Evolutionary conservation across 177 flowering plant genomes (phyloP).

Genomic region (Vitis hybrid): DNA sequence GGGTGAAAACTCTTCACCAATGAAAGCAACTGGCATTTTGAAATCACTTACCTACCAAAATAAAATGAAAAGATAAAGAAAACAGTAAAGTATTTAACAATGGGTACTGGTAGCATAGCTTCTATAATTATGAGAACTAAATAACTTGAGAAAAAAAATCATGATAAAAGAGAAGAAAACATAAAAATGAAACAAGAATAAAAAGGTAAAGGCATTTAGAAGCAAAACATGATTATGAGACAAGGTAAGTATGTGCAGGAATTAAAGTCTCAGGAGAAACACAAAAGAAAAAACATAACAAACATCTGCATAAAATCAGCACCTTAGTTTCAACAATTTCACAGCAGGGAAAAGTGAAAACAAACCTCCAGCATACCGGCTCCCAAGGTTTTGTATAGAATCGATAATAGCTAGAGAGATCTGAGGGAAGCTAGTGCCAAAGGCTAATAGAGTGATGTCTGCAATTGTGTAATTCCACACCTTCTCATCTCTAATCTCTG

Average conservation of each 20-base stretch:
- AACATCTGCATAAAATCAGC: background rate
- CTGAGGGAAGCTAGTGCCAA: conserved; percentile 98
- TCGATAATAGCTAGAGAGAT: conserved; percentile 89
- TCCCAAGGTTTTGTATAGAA: conserved; percentile 76
- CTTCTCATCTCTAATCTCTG: conserved; percentile 51
- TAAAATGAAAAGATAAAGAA: background rate
- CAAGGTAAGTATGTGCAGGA: background rate
- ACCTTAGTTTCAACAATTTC: conserved; percentile 1
- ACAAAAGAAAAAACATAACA: background rate
- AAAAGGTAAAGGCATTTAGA: background rate
- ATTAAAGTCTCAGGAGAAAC: background rate
- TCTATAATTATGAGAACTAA: too few relatives aligned
- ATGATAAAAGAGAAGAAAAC: background rate
- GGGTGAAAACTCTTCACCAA: too few relatives aligned
- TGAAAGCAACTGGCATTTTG: background rate
- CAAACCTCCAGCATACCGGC: conserved; percentile 86
- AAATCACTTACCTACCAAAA: background rate
- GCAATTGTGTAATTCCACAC: conserved; percentile 94
- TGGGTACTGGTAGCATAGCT: too few relatives aligned
- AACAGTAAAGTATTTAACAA: background rate
- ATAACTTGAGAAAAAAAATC: too few relatives aligned
- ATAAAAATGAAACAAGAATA: background rate
- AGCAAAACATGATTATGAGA: background rate
- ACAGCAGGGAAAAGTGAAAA: background rate
- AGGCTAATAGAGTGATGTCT: conserved; percentile 78